phyloP scores from a whole-genome alignment of 2,329 filamentous ascomycete genomes.

The Byssochlamys sp. region DNA sequence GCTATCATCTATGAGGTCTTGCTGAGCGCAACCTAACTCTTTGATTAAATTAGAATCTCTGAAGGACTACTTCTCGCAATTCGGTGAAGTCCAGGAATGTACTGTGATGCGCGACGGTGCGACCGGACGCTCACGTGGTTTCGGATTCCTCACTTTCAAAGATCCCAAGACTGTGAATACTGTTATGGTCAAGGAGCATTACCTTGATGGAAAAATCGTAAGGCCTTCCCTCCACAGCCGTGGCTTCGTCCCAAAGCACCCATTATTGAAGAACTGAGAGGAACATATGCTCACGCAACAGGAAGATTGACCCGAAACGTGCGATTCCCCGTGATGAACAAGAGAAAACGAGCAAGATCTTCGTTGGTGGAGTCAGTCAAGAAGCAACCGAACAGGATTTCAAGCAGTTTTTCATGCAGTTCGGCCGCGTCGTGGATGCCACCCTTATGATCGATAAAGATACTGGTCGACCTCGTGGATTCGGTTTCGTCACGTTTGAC shows the following conservation, averaged over 20 bases:
- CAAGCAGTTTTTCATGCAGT: slow-evolving; percentile 91
- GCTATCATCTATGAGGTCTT: background rate
- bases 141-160: slow-evolving; percentile 95
- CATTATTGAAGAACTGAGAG: slow-evolving; percentile 1
- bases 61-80: slow-evolving; percentile 93
- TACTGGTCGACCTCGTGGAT: slow-evolving; percentile 88
- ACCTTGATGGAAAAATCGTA: slow-evolving; percentile 96
- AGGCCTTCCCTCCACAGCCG: slow-evolving; percentile 29
- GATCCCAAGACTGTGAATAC: slow-evolving; percentile 97
- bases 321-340: slow-evolving; percentile 96
- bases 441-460: slow-evolving; percentile 99
- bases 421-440: slow-evolving; percentile 89
- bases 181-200: slow-evolving; percentile 99
- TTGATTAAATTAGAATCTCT: slow-evolving; percentile 62
- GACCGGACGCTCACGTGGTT: slow-evolving; percentile 85
- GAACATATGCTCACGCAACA: slow-evolving; percentile 14
- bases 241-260: background rate
- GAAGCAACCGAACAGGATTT: slow-evolving; percentile 95
- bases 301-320: slow-evolving; percentile 89
- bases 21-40: slow-evolving; percentile 17
- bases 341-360: slow-evolving; percentile 96
- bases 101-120: slow-evolving; percentile 98
- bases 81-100: slow-evolving; percentile 92
- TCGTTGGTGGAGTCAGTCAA: slow-evolving; percentile 93
- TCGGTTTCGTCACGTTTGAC: slow-evolving; percentile 97